Base-by-base conservation (phyloP, 345 rosid genomes). In the Salix brachista region DNA sequence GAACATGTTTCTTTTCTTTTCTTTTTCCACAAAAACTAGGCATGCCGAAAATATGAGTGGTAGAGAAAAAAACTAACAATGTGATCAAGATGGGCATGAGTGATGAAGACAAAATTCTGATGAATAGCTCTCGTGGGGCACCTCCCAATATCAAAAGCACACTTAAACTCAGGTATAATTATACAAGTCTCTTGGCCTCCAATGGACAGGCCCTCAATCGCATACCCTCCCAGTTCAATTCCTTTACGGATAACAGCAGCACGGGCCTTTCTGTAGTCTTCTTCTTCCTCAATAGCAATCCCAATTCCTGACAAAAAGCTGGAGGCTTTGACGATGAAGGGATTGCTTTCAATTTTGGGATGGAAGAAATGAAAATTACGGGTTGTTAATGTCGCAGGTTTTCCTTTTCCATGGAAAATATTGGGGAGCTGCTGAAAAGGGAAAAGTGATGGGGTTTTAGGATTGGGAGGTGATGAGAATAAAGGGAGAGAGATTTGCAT, bases 81-180 rank as follows among this genome's bases (percentile, higher is more conserved):
- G 82, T 95, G 99, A 80, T 93, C 99, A 67, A 95, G 99, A 79
- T 95, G 99, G 56, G 87, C 98, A 80, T 95, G 98, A 60, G 98
- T 91, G 74, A 93, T 91, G 78, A 93, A 95, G 41, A 95, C 89
- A 70, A 91, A 95, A 72, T 93, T 95, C 91, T 93, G 98, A 19
- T 95, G 97, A 69, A 95, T 86, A 75, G 99, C 99, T 72, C 97
- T 85, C 26, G 88, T 54, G 1, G 99, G 99, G 52, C 97, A 93
- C 81, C 91, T 87, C 18, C 99, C 99, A 52, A 95, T 95, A 70
- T 95, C 99, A 73, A 95, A 95, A 52, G 94, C 96, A 74, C 91
- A 93, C 89, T 93, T 95, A 42, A 95, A 86, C 80, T 91, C 92
- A 1, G 99, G 97, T n/a, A 95, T 83, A 34, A 93, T 91, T 21